Percentiles rank a stretch among this genome's conserved stretches.
These are phyloP conservation scores for Strobilomyces dryophilus DNA, from an alignment of 768 basidiomycete species.

Conservation along the genomic window DNA sequence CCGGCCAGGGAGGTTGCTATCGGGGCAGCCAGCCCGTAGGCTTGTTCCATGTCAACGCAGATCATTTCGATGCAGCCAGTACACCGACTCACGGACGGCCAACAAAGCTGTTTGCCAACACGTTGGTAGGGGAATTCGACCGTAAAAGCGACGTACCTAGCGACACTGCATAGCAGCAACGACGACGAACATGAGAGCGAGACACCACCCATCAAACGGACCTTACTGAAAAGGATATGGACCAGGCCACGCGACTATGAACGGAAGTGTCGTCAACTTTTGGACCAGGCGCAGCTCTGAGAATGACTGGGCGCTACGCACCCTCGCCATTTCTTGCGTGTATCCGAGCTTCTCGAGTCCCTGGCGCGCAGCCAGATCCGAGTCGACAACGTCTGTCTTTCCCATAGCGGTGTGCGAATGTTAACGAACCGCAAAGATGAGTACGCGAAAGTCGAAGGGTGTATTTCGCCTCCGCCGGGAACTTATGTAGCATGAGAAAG, in stretches of 20 bases:
- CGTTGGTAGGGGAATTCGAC: constrained; percentile 1
- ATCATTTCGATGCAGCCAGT: background rate
- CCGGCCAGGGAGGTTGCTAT: constrained; percentile 51
- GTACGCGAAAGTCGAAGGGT: too few relatives aligned
- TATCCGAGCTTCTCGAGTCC: constrained; percentile 53
- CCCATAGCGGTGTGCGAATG: constrained; percentile 7
- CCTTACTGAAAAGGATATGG: constrained; percentile 53
- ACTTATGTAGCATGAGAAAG: too few relatives aligned
- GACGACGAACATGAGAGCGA: background rate
- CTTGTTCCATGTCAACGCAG: constrained; percentile 28
- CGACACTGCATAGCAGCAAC: constrained; percentile 35
- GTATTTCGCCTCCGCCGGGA: too few relatives aligned
- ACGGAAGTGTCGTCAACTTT: background rate
- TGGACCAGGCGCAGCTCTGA: too few relatives aligned
- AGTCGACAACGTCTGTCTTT: constrained; percentile 10
- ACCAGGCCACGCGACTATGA: constrained; percentile 45
- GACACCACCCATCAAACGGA: background rate
- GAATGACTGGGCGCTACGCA: constrained; percentile 17
- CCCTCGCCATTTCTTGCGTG: constrained; percentile 50
- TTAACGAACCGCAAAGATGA: too few relatives aligned
- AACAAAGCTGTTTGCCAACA: constrained; percentile 42
- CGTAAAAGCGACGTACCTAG: constrained; percentile 34
- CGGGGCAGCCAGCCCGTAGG: constrained; percentile 52
- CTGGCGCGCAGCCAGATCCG: constrained; percentile 26
- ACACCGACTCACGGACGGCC: constrained; percentile 49